Evolutionary conservation across 1,284 basidiomycete species (phyloP).

Genomic region (Meira miltonrushii): DNA sequence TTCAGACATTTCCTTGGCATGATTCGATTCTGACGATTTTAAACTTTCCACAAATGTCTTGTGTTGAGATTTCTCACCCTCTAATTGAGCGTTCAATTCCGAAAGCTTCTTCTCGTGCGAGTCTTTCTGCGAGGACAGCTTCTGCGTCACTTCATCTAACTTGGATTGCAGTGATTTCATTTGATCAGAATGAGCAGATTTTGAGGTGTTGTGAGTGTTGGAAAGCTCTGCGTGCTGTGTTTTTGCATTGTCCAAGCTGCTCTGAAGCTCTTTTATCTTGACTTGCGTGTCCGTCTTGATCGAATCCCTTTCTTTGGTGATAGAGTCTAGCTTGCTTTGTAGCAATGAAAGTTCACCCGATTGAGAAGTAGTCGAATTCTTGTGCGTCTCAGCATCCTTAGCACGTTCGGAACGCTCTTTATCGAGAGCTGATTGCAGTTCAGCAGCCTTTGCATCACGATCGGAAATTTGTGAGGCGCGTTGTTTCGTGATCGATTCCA

Average conservation of each 20-base stretch:
- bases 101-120: not conserved
- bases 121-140: not conserved
- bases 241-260: not conserved
- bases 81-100: too few species aligned
- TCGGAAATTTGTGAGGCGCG: not conserved
- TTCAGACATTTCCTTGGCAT: slow-evolving; percentile 1
- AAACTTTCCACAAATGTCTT: too few species aligned
- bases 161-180: not conserved
- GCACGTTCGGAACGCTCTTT: not conserved
- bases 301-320: too few species aligned
- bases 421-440: not conserved
- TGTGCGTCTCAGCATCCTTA: not conserved
- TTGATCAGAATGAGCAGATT: slow-evolving; percentile 4
- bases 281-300: too few species aligned
- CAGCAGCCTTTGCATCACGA: not conserved
- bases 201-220: too few species aligned
- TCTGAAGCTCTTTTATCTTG: not conserved
- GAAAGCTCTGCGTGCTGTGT: not conserved
- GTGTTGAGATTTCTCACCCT: too few species aligned
- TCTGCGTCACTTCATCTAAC: too few species aligned
- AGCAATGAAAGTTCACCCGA: not conserved
- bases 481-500: not conserved
- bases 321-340: too few species aligned
- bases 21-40: not conserved
- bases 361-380: not conserved